These are phyloP conservation scores for Lobosporangium transversale DNA, from an alignment of 192 early-diverging fungal genomes.

Conservation along the genomic window DNA sequence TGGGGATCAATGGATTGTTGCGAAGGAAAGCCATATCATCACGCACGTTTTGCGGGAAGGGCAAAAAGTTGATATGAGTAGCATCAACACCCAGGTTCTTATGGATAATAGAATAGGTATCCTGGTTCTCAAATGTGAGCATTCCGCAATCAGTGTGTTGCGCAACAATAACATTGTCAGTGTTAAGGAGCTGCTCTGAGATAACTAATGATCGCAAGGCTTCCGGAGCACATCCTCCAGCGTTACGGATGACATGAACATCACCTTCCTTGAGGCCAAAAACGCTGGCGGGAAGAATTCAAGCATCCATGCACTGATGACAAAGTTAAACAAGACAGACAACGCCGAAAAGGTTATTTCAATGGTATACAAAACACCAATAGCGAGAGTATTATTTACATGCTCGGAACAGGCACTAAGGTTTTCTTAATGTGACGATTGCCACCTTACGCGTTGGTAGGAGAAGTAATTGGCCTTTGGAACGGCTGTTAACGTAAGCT, in stretches of 20 bases:
- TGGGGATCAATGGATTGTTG: constrained; percentile 42
- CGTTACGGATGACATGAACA: constrained; percentile 59
- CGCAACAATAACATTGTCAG: constrained; percentile 39
- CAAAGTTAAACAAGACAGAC: no score
- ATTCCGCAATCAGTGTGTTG: constrained; percentile 58
- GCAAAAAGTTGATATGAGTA: constrained; percentile 50
- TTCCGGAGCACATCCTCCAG: constrained; percentile 50
- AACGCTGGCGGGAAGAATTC: constrained; percentile 49
- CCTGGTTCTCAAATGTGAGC: constrained; percentile 52
- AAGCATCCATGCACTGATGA: constrained; percentile 53
- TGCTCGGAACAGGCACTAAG: not conserved
- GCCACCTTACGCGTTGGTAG: constrained; percentile 56
- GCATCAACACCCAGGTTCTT: constrained; percentile 49
- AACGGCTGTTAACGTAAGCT: constrained; percentile 36
- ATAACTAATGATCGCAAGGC: constrained; percentile 56
- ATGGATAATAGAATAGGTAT: constrained; percentile 43
- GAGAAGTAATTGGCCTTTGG: constrained; percentile 52
- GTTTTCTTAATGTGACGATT: constrained; percentile 28
- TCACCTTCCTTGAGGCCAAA: constrained; percentile 56
- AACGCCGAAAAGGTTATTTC: not conserved
- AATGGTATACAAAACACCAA: not conserved
- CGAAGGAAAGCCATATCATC: constrained; percentile 46
- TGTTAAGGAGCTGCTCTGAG: constrained; percentile 56
- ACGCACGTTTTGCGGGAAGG: constrained; percentile 40
- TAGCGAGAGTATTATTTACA: not conserved